Evolutionary conservation across 164 flowering plant genomes (phyloP).

Genomic region (Santalum album): DNA sequence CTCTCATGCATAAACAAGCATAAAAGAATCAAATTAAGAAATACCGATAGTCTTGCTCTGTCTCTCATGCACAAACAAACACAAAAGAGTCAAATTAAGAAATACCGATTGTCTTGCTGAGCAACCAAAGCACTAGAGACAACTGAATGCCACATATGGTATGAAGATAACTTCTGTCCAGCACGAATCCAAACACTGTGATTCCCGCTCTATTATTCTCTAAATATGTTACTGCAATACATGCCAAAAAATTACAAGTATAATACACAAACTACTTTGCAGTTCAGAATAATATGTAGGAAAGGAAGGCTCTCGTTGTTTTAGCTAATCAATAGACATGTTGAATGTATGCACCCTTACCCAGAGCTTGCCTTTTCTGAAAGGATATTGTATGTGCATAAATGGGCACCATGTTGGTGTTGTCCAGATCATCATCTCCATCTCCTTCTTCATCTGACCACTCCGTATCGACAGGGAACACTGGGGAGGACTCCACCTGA

Average conservation of each 20-base stretch:
- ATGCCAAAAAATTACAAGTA: background rate
- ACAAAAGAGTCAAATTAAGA: background rate
- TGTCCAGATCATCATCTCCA: conserved; percentile 43
- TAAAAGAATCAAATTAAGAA: no score
- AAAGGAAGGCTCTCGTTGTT: no score
- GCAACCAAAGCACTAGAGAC: background rate
- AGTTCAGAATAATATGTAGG: no score
- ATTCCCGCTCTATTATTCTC: background rate
- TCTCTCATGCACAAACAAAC: no score
- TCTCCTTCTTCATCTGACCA: conserved; percentile 37
- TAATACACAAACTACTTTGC: background rate
- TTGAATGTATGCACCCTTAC: no score
- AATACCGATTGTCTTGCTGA: background rate
- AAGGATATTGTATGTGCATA: conserved; percentile 9
- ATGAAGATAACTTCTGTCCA: background rate
- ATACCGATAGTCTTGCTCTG: no score
- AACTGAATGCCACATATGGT: background rate
- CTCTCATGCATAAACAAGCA: no score
- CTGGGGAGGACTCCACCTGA: conserved; percentile 14
- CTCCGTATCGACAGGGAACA: conserved; percentile 7
- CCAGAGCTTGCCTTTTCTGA: background rate
- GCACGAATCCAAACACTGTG: background rate
- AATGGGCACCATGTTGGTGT: conserved; percentile 35
- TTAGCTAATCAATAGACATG: no score
- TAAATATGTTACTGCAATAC: background rate